Percentiles rank a stretch among this genome's conserved stretches.
These are phyloP conservation scores for Spraguea lophii DNA, from an alignment of 371 early-diverging fungal genomes.

Conservation along the genomic window DNA sequence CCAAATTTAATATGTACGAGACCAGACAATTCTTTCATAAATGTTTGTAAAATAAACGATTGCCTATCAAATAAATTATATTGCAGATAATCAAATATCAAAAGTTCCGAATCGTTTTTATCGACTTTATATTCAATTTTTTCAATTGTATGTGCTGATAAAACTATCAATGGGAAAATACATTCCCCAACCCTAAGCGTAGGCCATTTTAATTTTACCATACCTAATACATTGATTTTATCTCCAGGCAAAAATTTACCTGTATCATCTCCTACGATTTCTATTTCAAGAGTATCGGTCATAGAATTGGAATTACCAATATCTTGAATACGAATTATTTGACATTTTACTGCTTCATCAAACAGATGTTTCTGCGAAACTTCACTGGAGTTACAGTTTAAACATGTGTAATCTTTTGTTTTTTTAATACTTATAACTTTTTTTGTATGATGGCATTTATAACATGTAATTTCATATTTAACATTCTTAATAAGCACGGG, in stretches of 20 bases:
- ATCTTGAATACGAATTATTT: conserved; percentile 35
- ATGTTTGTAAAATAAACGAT: conserved; percentile 18
- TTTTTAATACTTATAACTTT: conserved; percentile 18
- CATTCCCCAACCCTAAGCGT: conserved; percentile 15
- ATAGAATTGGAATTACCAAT: conserved; percentile 26
- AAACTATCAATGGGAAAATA: conserved; percentile 21
- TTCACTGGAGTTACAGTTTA: conserved; percentile 23
- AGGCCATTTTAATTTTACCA: conserved; percentile 25
- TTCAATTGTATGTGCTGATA: conserved; percentile 19
- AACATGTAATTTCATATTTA: conserved; percentile 11
- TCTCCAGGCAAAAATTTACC: conserved; percentile 37
- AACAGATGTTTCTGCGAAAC: conserved; percentile 9
- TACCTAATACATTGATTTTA: conserved; percentile 29
- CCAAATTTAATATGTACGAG: conserved; percentile 30
- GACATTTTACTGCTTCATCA: conserved; percentile 18
- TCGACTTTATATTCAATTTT: conserved; percentile 11
- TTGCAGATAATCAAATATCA: too few relatives aligned
- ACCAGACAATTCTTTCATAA: conserved; percentile 32
- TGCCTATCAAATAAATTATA: conserved; percentile 12
- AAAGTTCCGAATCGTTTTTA: background rate
- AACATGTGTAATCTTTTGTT: conserved; percentile 18
- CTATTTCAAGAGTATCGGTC: conserved; percentile 33
- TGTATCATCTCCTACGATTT: conserved; percentile 25
- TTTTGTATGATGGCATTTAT: conserved; percentile 31
- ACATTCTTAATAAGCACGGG: conserved; percentile 27